Percentiles rank a stretch among this genome's conserved stretches.
Evolutionary conservation across 2,329 filamentous ascomycete genomes (phyloP).

Genomic region (Beauveria sp.): DNA sequence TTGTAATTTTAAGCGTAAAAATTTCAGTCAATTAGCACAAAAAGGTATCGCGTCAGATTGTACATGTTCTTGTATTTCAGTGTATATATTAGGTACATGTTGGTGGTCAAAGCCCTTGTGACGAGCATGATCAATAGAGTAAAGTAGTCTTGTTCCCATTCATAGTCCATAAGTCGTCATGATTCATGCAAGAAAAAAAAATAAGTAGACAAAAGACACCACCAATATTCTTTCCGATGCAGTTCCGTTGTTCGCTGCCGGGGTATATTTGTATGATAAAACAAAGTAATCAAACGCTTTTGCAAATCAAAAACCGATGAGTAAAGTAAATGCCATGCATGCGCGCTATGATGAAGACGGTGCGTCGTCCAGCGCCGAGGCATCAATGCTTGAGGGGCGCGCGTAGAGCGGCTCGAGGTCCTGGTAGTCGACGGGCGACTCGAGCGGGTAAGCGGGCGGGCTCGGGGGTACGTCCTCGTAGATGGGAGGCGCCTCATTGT

Average conservation of each 20-base stretch:
- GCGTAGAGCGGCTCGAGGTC: conserved; percentile 30
- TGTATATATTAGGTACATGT: not conserved
- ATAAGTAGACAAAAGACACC: not conserved
- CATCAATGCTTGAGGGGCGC: conserved; percentile 9
- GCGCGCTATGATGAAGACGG: not conserved
- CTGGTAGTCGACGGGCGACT: conserved; percentile 32
- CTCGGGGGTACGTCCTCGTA: conserved; percentile 89
- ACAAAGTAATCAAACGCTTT: not conserved
- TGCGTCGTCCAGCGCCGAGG: not conserved
- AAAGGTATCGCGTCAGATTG: not conserved
- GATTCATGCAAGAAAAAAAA: not conserved
- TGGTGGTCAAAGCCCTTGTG: not conserved
- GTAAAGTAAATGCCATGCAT: not conserved
- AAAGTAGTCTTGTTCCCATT: not conserved
- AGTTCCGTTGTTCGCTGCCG: conserved; percentile 11
- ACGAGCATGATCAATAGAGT: not conserved
- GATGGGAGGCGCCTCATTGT: conserved; percentile 87
- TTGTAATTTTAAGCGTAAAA: too few relatives aligned
- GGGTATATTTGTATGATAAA: conserved; percentile 4
- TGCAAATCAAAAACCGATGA: not conserved
- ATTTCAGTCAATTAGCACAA: not conserved
- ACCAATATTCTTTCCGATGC: conserved; percentile 1
- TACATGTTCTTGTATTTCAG: not conserved
- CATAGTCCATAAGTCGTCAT: not conserved
- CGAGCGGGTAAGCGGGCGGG: conserved; percentile 60